Base-by-base conservation (phyloP, 2,329 filamentous ascomycete genomes). In the Colletotrichum limetticola region DNA sequence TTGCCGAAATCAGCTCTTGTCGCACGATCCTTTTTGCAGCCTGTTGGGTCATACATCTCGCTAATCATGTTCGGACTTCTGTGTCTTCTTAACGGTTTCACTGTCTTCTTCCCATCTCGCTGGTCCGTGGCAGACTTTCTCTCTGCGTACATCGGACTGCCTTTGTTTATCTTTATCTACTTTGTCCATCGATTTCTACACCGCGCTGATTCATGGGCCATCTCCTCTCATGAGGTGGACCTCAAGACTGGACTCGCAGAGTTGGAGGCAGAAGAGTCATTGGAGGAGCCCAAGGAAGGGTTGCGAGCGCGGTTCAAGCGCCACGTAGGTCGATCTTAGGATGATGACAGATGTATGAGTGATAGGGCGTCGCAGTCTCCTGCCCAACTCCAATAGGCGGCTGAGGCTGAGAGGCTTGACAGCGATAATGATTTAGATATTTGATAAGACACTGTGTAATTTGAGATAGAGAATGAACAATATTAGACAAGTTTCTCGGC, bases 1-100 rank as follows among this genome's bases (percentile, higher is more conserved):
- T 80, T 89, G 6, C 26, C 26, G 14, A 58, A 19, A 58, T 28
- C 55, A 58, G 30, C 55, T 28, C 55, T 49, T n/a, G 42, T 49
- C 19, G 42, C 42, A 22, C 42, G 42, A 49, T 49, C 42, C 3
- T 49, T 49, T 5, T 22, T 49, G 19, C 42, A 49, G 19, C 42
- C 42, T n/a, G 19, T 49, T 22, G 42, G 42, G 4, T 49, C 42
- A 49, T 49, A 49, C 8, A 49, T 49, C 42, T 49, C 42, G 19
- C 42, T 49, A 3, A 2, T 49, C 2, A 49, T 49, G 8, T 49
- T 49, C 42, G 42, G 42, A n/a, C 42, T 49, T 49, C 42, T 49
- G 6, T 49, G 42, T 11, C 19, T 49, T 19, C 42, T 49, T 0
- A 49, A 49, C 42, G 42, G 42, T 19, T 49, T 49, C 3, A 49